These are phyloP conservation scores for Anisogramma anomala DNA, from an alignment of 2,329 filamentous ascomycete species.

Conservation along the genomic window DNA sequence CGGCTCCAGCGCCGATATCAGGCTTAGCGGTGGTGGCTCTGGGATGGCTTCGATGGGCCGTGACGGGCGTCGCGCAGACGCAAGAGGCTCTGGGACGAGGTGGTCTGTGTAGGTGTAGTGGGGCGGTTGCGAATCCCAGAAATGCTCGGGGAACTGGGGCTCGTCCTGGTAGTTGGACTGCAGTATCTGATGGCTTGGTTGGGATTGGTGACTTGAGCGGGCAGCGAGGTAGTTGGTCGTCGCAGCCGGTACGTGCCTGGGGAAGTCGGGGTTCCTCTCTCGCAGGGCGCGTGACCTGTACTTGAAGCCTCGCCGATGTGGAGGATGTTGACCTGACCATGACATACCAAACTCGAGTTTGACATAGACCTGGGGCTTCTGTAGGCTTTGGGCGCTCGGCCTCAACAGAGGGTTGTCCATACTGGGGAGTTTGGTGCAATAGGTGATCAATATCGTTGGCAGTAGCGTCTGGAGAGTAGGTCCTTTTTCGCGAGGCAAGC, in stretches of 20 bases:
- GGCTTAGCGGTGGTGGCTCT: conserved; percentile 1
- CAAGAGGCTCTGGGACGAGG: conserved; percentile 7
- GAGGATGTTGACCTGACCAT: conserved; percentile 32
- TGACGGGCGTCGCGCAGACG: conserved; percentile 11
- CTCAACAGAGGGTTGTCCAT: conserved; percentile 19
- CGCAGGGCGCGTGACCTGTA: conserved; percentile 36
- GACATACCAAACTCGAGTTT: conserved; percentile 42
- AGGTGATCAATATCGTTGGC: too few relatives aligned
- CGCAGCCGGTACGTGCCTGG: conserved; percentile 33
- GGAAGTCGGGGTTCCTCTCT: conserved; percentile 30
- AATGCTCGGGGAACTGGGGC: conserved; percentile 4
- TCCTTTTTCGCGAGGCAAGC: too few relatives aligned
- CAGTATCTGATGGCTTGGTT: conserved; percentile 3
- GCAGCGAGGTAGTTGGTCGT: conserved; percentile 33
- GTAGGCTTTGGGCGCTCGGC: conserved; percentile 19
- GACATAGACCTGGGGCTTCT: conserved; percentile 35
- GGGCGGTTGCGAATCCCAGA: conserved; percentile 8
- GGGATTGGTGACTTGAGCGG: conserved; percentile 13
- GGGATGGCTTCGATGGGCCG: conserved; percentile 14
- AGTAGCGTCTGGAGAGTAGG: too few relatives aligned
- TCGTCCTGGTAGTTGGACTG: conserved; percentile 12
- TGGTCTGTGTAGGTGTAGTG: conserved; percentile 12
- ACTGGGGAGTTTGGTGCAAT: too few relatives aligned
- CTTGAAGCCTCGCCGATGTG: conserved; percentile 33
- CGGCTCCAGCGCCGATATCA: conserved; percentile 12